A percentile compares a stretch with the other conserved stretches of the same genome.
Conservation (phyloP, 176 grass and related monocot species). For the Cenchrus purpureus region DNA sequence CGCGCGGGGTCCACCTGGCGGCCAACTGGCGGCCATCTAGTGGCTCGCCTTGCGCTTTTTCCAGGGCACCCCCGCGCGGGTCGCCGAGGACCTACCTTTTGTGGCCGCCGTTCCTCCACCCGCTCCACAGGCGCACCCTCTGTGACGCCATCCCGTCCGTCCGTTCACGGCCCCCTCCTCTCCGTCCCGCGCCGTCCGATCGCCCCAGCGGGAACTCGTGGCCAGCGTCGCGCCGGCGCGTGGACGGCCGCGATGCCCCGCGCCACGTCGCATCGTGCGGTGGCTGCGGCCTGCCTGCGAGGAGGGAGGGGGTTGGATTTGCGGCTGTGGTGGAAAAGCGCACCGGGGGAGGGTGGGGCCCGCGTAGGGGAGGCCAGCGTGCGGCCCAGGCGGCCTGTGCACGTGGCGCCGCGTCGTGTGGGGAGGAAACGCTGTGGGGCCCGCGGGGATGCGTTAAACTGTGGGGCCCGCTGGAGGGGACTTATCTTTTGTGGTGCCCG, state of each 20-base stretch:
- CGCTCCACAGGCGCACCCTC: not conserved
- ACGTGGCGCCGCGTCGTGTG: not conserved
- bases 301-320: not conserved
- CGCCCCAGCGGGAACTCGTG: constrained; percentile 31
- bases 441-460: not conserved
- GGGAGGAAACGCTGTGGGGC: not conserved
- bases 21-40: constrained; percentile 53
- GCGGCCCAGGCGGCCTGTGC: not conserved
- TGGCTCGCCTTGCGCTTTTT: constrained; percentile 69
- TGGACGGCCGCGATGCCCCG: not conserved
- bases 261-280: not conserved
- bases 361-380: not conserved
- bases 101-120: constrained; percentile 45
- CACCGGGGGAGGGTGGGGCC: constrained; percentile 31
- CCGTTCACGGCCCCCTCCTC: not conserved
- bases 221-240: not conserved
- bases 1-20: constrained; percentile 15
- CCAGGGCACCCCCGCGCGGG: not conserved
- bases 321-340: constrained; percentile 72
- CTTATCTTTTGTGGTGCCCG: constrained; percentile 28
- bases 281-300: not conserved
- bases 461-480: not conserved
- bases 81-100: constrained; percentile 19
- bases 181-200: constrained; percentile 16
- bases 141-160: not conserved